These are phyloP conservation scores for Ricinus communis DNA, from an alignment of 345 rosid genomes.

Conservation along the genomic window DNA sequence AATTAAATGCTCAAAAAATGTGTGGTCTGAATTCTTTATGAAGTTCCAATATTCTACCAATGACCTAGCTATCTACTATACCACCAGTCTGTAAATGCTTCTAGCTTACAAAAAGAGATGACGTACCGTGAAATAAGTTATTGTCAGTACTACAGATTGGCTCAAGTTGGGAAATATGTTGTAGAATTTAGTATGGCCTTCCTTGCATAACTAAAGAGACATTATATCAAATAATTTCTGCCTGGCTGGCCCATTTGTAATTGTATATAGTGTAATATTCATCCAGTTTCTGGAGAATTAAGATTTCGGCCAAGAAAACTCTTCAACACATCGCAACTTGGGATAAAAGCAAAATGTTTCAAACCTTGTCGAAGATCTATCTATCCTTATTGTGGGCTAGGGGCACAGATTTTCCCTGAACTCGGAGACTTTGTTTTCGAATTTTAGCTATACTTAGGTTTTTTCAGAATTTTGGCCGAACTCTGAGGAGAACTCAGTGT, in stretches of 20 bases:
- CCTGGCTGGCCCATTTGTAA: not conserved
- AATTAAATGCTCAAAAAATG: constrained; percentile 21
- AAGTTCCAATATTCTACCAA: not conserved
- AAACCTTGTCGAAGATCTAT: not conserved
- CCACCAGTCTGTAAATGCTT: not conserved
- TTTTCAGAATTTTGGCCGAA: no score
- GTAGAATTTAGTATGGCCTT: not conserved
- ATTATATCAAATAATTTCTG: not conserved
- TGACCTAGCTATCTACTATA: not conserved
- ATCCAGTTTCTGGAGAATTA: not conserved
- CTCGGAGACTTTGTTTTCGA: no score
- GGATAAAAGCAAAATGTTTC: not conserved
- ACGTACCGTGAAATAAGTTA: not conserved
- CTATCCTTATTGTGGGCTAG: not conserved
- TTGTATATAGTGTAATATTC: not conserved
- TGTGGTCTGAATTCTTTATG: constrained; percentile 4
- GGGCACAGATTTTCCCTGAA: no score
- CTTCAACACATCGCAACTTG: not conserved
- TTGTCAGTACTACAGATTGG: not conserved
- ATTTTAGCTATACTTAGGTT: no score
- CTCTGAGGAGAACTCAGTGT: no score
- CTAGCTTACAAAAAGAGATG: not conserved
- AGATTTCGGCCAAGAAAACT: not conserved
- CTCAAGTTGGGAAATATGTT: not conserved
- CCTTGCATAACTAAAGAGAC: not conserved